Conservation (phyloP, 192 early-diverging fungal species). For the Backusella psychrophila region DNA sequence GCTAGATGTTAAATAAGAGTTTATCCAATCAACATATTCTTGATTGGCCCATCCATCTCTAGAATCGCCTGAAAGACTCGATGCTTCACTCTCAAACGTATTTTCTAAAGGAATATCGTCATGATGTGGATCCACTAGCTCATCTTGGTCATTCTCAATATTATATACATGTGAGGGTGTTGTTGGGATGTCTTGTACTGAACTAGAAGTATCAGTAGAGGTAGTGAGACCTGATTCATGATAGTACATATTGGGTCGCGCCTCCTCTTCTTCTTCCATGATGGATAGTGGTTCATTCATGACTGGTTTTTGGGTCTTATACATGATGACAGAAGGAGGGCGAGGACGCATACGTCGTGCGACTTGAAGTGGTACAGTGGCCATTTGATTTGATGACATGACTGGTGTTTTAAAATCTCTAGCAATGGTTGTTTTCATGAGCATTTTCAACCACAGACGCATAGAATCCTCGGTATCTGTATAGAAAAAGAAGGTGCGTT, state of each 20-base stretch:
- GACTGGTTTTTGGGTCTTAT: constrained; percentile 18
- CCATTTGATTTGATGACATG: constrained; percentile 57
- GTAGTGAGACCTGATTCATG: constrained; percentile 17
- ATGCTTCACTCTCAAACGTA: neutral
- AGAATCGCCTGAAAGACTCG: neutral
- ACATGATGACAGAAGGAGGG: constrained; percentile 47
- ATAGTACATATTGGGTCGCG: neutral
- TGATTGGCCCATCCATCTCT: constrained; percentile 24
- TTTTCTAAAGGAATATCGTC: neutral
- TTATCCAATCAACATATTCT: constrained; percentile 52
- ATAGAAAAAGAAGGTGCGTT: constrained; percentile 60
- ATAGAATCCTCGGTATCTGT: constrained; percentile 51
- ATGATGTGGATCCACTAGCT: constrained; percentile 30
- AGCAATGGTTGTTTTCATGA: constrained; percentile 65
- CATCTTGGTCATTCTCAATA: constrained; percentile 16
- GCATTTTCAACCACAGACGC: constrained; percentile 54
- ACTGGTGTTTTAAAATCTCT: constrained; percentile 54
- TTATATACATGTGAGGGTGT: neutral
- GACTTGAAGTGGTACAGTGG: constrained; percentile 52
- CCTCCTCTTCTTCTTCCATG: constrained; percentile 31
- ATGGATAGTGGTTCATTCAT: constrained; percentile 15
- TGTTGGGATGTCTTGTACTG: neutral
- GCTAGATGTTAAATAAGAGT: constrained; percentile 35
- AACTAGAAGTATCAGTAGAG: neutral
- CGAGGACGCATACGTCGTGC: constrained; percentile 56